Conservation (phyloP, 768 basidiomycete genomes). For the Hirschioporus abietinus region DNA sequence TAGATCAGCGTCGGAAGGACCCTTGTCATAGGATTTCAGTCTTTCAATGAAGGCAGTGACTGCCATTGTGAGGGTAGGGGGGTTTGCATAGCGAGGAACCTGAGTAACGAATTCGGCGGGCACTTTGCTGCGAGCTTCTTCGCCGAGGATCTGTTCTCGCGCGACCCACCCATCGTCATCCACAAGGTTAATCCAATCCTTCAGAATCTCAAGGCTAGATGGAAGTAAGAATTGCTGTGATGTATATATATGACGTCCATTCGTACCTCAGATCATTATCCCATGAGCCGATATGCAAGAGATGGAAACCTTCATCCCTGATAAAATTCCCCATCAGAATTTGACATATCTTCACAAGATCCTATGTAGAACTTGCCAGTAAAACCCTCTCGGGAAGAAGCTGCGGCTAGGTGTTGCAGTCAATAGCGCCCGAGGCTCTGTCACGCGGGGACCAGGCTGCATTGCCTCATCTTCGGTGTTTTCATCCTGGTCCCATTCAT, state of each 20-base stretch:
- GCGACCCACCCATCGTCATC: conserved; percentile 96
- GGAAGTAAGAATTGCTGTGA: not conserved
- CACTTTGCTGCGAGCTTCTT: conserved; percentile 94
- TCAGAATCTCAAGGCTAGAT: conserved; percentile 78
- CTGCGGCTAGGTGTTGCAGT: conserved; percentile 94
- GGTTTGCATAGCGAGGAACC: conserved; percentile 91
- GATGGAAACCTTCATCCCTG: conserved; percentile 97
- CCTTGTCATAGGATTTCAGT: conserved; percentile 40
- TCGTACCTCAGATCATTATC: conserved; percentile 79
- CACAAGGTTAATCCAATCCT: conserved; percentile 84
- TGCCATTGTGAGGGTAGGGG: conserved; percentile 91
- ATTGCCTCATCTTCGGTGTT: conserved; percentile 39
- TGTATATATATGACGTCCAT: not conserved
- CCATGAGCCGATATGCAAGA: conserved; percentile 87
- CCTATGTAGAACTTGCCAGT: conserved; percentile 57
- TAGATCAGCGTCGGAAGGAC: conserved; percentile 55
- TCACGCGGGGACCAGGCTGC: conserved; percentile 55
- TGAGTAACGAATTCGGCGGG: conserved; percentile 89
- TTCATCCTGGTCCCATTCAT: conserved; percentile 85
- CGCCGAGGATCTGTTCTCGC: conserved; percentile 93
- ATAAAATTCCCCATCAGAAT: conserved; percentile 4
- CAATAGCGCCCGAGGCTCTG: conserved; percentile 69
- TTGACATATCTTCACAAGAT: not conserved
- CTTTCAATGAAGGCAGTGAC: conserved; percentile 86
- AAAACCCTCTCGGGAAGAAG: conserved; percentile 97